Base-by-base conservation (phyloP, 352 stramenopile species). In the Thalassiosira delicatula region DNA sequence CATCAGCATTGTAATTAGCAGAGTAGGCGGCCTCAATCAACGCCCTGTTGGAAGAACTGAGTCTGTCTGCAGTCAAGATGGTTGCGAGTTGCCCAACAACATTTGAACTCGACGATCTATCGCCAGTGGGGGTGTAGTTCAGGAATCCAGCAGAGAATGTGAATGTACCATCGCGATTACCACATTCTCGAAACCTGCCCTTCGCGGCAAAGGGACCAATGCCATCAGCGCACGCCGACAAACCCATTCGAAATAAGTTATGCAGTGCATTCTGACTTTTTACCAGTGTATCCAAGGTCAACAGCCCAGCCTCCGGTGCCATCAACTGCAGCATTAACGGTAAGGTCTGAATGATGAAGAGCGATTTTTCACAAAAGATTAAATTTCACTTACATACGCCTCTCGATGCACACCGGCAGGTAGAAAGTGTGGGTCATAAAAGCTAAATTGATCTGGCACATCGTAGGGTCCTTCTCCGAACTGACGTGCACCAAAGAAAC, bases 361-460 rank as follows among this genome's bases (percentile, higher is more conserved):
- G 17, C 17, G 30, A 46, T 42, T 69, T 8, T 23, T n/a, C 14
- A 56, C 44, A 42, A 56, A 56, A 56, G 44, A 19, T 23, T 56
- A 19, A 25, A 56, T 56, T 49, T 17, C 60, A 69, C 21, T 46
- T 25, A 69, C 23, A 46, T 69, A 46, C 62, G 67, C 67, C 49
- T 75, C 67, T 12, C 67, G 53, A 21, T 62, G 53, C 4, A 19
- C 46, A 30, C 79, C 79, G 37, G 70, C 44, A 32, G 79, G 79
- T 2, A 53, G 42, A 42, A 71, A 86, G 54, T 86, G 33, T 3
- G 60, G 79, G 4, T 19, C 35, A 25, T 74, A 86, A 32, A 82
- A 86, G 23, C 51, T 74, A 67, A 92, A 93, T 49, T 90, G 80
- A 33, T 78, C 81, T 17, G 79, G 88, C 9, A 70, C 76, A 11